Conservation (phyloP, 2,329 filamentous ascomycete genomes). For the Aspergillus arachidicola region DNA sequence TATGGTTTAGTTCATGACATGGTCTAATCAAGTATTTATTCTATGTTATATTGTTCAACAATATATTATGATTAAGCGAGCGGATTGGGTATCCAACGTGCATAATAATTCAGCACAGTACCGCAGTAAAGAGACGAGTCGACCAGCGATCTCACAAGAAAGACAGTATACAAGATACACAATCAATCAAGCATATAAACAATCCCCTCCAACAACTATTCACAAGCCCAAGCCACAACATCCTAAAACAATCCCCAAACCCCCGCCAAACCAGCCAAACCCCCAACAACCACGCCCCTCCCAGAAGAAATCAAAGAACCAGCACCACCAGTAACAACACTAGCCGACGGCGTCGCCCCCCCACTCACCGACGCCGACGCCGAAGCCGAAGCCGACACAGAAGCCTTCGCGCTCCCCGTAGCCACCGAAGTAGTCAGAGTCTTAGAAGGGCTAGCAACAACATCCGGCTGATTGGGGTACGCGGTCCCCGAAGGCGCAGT, state of each 20-base stretch:
- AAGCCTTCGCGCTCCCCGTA: neutral
- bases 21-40: neutral
- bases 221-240: no score
- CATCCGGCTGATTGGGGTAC: neutral
- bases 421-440: conserved; percentile 4
- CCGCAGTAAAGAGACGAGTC: neutral
- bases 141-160: conserved; percentile 3
- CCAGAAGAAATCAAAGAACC: no score
- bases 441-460: neutral
- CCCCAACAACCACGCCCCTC: conserved; percentile 7
- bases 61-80: neutral
- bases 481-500: conserved; percentile 20
- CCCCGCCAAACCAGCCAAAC: neutral
- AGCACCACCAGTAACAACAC: neutral
- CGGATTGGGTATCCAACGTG: neutral
- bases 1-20: neutral
- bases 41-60: neutral
- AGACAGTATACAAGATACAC: neutral
- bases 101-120: neutral
- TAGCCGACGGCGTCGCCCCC: neutral
- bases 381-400: neutral
- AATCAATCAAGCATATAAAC: neutral
- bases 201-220: neutral
- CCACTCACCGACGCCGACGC: conserved; percentile 5
- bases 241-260: neutral